phyloP scores from a whole-genome alignment of 2,329 filamentous ascomycete genomes.

The Chrysosphaeria jannelii region DNA sequence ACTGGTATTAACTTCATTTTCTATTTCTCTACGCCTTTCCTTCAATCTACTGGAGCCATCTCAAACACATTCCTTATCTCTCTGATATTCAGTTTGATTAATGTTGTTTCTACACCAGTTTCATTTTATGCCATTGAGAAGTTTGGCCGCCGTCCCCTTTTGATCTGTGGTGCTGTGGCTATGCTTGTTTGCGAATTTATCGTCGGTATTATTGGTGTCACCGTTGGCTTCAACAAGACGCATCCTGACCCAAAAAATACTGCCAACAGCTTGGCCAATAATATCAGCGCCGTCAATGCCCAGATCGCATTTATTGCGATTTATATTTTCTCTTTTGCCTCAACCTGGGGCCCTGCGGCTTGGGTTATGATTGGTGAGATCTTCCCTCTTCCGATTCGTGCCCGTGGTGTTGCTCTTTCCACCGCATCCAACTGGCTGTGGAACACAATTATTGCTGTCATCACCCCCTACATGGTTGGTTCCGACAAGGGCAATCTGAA shows the following conservation, averaged over 20 bases:
- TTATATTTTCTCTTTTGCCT: slow-evolving; percentile 82
- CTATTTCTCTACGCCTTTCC: slow-evolving; percentile 64
- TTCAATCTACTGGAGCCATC: slow-evolving; percentile 49
- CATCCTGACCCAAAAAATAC: slow-evolving; percentile 15
- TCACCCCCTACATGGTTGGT: slow-evolving; percentile 32
- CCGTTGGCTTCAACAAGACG: slow-evolving; percentile 21
- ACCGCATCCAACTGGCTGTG: slow-evolving; percentile 81
- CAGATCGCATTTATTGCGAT: slow-evolving; percentile 74
- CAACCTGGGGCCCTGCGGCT: slow-evolving; percentile 59
- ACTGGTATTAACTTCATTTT: slow-evolving; percentile 81
- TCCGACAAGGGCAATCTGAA: slow-evolving; percentile 18
- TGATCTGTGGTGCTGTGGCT: slow-evolving; percentile 48
- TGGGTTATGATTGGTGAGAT: slow-evolving; percentile 74
- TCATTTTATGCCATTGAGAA: slow-evolving; percentile 70
- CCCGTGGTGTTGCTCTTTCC: slow-evolving; percentile 60
- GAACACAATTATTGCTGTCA: slow-evolving; percentile 26
- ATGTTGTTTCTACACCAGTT: slow-evolving; percentile 57
- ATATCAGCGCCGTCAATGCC: slow-evolving; percentile 27
- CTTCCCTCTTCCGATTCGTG: slow-evolving; percentile 68
- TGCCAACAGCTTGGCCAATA: slow-evolving; percentile 14
- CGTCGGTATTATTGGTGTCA: slow-evolving; percentile 46
- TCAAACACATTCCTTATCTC: slow-evolving; percentile 54
- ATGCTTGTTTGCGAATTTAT: slow-evolving; percentile 77
- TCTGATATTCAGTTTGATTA: slow-evolving; percentile 65
- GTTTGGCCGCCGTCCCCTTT: slow-evolving; percentile 50